A percentile compares a stretch with the other conserved stretches of the same genome.
These are phyloP conservation scores for Coemansia sp. DNA, from an alignment of 192 early-diverging fungal species.

Conservation along the genomic window DNA sequence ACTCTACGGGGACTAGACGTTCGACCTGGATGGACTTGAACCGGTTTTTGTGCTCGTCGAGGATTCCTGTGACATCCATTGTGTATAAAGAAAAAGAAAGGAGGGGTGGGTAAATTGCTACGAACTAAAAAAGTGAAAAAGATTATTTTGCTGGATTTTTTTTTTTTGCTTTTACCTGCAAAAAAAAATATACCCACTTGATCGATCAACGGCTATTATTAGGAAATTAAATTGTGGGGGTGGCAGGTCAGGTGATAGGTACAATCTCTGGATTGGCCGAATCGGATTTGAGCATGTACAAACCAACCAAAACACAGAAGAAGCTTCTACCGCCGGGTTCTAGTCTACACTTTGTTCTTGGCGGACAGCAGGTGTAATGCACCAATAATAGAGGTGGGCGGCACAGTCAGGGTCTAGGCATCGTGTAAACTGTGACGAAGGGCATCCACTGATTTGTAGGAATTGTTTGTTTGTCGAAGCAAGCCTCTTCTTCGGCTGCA, in stretches of 20 bases:
- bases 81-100: conserved; percentile 6
- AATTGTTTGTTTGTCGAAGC: background rate
- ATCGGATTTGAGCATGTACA: background rate
- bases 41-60: conserved; percentile 70
- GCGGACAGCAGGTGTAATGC: background rate
- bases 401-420: background rate
- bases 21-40: conserved; percentile 79
- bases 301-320: background rate
- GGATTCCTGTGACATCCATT: conserved; percentile 72
- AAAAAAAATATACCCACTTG: conserved; percentile 9
- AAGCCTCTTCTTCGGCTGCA: conserved; percentile 1
- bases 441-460: background rate
- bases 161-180: no score
- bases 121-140: background rate
- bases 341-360: background rate
- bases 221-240: background rate
- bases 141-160: background rate
- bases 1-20: conserved; percentile 80
- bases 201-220: background rate
- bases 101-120: conserved; percentile 7
- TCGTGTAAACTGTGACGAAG: background rate
- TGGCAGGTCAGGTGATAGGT: background rate
- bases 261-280: background rate
- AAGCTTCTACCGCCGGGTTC: background rate
- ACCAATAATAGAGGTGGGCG: background rate